Evolutionary conservation across 2,329 filamentous ascomycete species (phyloP), one percentile per base, ranked within the genome.

Genomic region (Botryotinia narcissicola): DNA sequence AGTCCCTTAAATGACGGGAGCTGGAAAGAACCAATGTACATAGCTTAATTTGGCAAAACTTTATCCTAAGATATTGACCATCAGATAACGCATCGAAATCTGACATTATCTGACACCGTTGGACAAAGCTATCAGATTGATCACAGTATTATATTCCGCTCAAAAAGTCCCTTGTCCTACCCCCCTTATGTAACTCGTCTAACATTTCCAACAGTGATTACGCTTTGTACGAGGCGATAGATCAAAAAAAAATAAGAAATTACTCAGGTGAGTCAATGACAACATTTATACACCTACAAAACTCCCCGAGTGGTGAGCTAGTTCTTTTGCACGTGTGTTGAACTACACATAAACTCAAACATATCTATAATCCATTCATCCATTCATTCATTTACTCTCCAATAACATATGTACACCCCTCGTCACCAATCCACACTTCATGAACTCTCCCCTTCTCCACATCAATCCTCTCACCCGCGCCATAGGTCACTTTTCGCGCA

Each of bases 331-430:
- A 71, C 59, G 69, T 71, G n/a, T n/a, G n/a, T n/a, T n/a, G n/a
- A n/a, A n/a, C n/a, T n/a, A 12, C 4, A n/a, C 7, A 14, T 6
- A 1, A n/a, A 54, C 12, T 16, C 25, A n/a, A n/a, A 16, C 48
- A n/a, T n/a, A 8, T 9, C 2, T 42, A 37, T 37, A 1, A 5
- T 20, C 5, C 9, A 48, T 22, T 51, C 25, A 14, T 51, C 6
- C 25, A 54, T n/a, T 51, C 10, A 51, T 3, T 16, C 25, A 18
- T 57, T 79, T 72, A 89, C 82, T 90, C 88, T 66, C 89, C 88
- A 79, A 90, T 88, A 14, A 90, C 89, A 82, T 91, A 91, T 4
- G 89, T 92, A 80, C 91, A 93, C 0, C 91, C 91, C 74, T 87
- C 83, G 1, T 81, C 77, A 1, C 91, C 91, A 64, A 93, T 86